Percentiles rank a stretch among this genome's conserved stretches.
phyloP scores from a whole-genome alignment of 495 filamentous ascomycete species.

The Penicillium goetzii region DNA sequence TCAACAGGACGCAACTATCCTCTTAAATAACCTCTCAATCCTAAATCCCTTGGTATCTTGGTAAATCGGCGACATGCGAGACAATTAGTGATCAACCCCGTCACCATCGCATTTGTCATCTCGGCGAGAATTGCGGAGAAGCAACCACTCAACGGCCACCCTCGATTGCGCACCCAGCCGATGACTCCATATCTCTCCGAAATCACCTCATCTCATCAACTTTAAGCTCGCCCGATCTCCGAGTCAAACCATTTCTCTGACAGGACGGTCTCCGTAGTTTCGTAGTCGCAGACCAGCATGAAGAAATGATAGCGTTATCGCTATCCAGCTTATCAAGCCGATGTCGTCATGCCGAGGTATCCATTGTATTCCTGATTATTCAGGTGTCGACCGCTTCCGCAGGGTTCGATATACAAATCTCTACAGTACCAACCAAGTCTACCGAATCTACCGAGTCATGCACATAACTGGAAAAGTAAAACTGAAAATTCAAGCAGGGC shows the following conservation, averaged over 20 bases:
- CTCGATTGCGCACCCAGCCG: not conserved
- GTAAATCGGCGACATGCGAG: not conserved
- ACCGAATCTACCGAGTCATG: too few relatives aligned
- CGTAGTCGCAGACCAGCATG: not conserved
- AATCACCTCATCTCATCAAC: constrained; percentile 17
- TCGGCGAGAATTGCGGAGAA: constrained; percentile 23
- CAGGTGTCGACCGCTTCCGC: constrained; percentile 1
- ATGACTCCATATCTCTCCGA: constrained; percentile 18
- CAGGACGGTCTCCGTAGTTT: too few relatives aligned
- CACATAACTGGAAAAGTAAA: not conserved
- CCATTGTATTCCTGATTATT: constrained; percentile 8
- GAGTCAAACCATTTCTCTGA: not conserved
- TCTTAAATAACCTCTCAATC: constrained; percentile 1
- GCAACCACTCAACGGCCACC: constrained; percentile 13
- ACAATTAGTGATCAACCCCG: constrained; percentile 23
- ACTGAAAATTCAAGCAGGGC: not conserved
- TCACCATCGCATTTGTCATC: constrained; percentile 26
- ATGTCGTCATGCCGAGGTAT: constrained; percentile 14
- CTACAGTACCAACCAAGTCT: too few relatives aligned
- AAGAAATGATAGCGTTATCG: not conserved
- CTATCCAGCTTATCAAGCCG: constrained; percentile 8
- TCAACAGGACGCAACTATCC: not conserved
- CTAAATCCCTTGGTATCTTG: too few relatives aligned
- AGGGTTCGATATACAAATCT: not conserved
- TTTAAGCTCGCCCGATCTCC: not conserved